phyloP scores from a whole-genome alignment of 495 filamentous ascomycete genomes.

The Hypoxylon perforatum region DNA sequence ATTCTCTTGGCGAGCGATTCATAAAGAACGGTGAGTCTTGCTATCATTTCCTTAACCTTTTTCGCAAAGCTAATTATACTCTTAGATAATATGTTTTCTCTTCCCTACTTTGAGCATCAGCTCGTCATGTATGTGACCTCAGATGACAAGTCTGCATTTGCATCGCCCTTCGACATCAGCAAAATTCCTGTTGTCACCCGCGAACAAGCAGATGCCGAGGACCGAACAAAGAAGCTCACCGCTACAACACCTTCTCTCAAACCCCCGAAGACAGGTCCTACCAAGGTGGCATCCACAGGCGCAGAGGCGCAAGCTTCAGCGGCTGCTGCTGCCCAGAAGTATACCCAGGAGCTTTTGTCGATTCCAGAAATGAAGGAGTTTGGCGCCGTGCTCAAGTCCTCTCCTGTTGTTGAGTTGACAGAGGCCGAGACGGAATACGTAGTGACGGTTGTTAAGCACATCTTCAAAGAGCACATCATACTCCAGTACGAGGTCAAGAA shows the following conservation, averaged over 20 bases:
- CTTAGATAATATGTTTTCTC: constrained; percentile 84
- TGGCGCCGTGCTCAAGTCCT: constrained; percentile 90
- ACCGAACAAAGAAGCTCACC: constrained; percentile 94
- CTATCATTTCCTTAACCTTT: constrained; percentile 39
- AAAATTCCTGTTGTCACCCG: constrained; percentile 93
- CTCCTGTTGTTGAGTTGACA: constrained; percentile 85
- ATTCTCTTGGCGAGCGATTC: constrained; percentile 84
- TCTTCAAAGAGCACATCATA: constrained; percentile 96
- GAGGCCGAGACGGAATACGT: constrained; percentile 99
- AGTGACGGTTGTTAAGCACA: constrained; percentile 91
- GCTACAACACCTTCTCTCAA: constrained; percentile 93
- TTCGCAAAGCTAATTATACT: constrained; percentile 43
- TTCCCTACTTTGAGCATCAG: constrained; percentile 96
- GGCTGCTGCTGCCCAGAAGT: constrained; percentile 83
- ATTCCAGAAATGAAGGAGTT: constrained; percentile 92
- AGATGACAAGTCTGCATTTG: constrained; percentile 84
- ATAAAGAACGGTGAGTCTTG: constrained; percentile 83
- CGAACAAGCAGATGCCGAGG: constrained; percentile 96
- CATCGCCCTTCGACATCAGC: constrained; percentile 86
- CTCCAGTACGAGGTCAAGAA: constrained; percentile 99
- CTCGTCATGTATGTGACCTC: constrained; percentile 98
- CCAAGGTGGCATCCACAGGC: constrained; percentile 76
- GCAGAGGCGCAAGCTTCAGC: constrained; percentile 78
- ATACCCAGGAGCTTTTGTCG: constrained; percentile 83
- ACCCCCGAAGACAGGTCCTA: constrained; percentile 83